phyloP scores from a whole-genome alignment of 2,329 filamentous ascomycete species.

The Myriosclerotinia curreyana region DNA sequence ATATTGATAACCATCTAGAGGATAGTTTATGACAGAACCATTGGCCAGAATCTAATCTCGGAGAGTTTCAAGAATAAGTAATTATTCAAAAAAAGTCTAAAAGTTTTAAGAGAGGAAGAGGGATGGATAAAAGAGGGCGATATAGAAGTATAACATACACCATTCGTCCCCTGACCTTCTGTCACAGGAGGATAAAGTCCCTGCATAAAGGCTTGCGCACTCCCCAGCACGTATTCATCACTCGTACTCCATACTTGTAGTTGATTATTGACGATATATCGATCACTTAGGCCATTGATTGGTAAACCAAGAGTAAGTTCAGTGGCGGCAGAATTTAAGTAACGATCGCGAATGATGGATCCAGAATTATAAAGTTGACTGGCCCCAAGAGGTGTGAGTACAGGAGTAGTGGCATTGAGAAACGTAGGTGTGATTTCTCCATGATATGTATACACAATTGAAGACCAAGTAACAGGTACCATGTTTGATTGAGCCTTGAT shows the following conservation, averaged over 20 bases:
- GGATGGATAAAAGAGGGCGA: background rate
- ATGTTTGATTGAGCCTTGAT: slow-evolving; percentile 20
- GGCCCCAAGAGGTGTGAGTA: slow-evolving; percentile 53
- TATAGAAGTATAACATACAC: slow-evolving; percentile 5
- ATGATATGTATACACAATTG: slow-evolving; percentile 41
- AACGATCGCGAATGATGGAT: slow-evolving; percentile 48
- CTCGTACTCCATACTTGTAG: slow-evolving; percentile 45
- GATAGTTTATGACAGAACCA: slow-evolving; percentile 58
- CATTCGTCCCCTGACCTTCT: background rate
- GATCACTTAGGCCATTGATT: slow-evolving; percentile 7
- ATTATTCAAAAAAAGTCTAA: background rate
- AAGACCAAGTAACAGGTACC: slow-evolving; percentile 31
- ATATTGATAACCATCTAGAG: slow-evolving; percentile 77
- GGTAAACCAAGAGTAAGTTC: slow-evolving; percentile 37
- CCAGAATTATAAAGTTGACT: slow-evolving; percentile 52
- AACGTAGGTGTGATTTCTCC: slow-evolving; percentile 52
- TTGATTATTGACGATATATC: slow-evolving; percentile 17
- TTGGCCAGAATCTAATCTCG: slow-evolving; percentile 53
- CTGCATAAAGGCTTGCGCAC: slow-evolving; percentile 76
- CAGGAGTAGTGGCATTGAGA: slow-evolving; percentile 34
- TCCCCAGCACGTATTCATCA: slow-evolving; percentile 55
- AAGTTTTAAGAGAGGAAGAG: background rate
- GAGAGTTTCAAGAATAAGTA: background rate
- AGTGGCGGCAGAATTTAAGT: slow-evolving; percentile 41
- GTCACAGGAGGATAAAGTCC: slow-evolving; percentile 71